Percentiles rank a stretch among this genome's conserved stretches.
Conservation (phyloP, 164 flowering plant genomes). For the Platanus orientalis region DNA sequence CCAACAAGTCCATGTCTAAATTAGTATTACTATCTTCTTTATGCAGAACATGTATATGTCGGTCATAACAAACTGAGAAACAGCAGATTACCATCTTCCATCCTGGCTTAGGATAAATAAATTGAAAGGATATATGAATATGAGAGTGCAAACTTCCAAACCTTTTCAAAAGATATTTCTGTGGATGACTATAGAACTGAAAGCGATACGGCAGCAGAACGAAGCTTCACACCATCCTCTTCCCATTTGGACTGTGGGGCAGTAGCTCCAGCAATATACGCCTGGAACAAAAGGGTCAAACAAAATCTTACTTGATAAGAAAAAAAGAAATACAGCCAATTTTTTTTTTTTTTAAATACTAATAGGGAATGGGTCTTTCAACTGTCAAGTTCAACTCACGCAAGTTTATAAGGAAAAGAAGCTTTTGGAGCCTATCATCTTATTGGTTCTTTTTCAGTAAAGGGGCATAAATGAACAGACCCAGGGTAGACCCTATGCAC, state of each 20-base stretch:
- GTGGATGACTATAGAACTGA: conserved; percentile 43
- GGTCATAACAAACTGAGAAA: background rate
- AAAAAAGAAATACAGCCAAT: background rate
- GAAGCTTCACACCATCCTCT: conserved; percentile 78
- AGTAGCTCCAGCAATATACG: conserved; percentile 77
- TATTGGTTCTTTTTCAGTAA: background rate
- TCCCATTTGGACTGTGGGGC: conserved; percentile 82
- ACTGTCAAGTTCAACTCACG: background rate
- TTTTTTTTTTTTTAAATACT: too few relatives aligned
- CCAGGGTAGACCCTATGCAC: too few relatives aligned
- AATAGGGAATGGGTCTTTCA: background rate
- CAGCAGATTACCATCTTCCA: background rate
- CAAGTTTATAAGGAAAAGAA: background rate
- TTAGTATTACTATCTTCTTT: too few relatives aligned
- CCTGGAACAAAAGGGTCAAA: conserved; percentile 32
- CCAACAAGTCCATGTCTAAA: too few relatives aligned
- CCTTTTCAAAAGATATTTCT: conserved; percentile 5
- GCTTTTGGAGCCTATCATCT: background rate
- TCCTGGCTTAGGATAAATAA: background rate
- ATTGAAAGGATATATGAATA: background rate
- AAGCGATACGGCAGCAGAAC: conserved; percentile 90
- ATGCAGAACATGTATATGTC: too few relatives aligned
- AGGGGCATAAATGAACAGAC: background rate
- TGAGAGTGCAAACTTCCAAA: background rate
- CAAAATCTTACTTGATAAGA: background rate